Evolutionary conservation across 148 eudicot species (phyloP).

Genomic region (Rhododendron griersonianum): DNA sequence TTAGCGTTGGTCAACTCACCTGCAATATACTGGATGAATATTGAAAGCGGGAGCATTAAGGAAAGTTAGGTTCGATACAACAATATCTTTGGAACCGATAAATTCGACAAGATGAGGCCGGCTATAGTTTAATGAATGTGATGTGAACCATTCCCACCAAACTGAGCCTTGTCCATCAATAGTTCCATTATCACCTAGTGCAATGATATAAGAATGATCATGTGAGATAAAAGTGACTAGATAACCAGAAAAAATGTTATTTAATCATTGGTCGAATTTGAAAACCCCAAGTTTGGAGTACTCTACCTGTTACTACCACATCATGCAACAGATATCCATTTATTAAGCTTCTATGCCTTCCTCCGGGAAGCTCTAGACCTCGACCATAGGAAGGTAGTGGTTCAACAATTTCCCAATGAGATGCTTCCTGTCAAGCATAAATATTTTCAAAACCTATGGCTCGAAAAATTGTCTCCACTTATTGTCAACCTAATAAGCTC

Average conservation of each 20-base stretch:
- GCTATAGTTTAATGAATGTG: slow-evolving; percentile 38
- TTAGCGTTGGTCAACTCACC: slow-evolving; percentile 22
- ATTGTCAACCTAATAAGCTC: not conserved
- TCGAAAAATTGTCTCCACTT: not conserved
- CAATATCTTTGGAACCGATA: slow-evolving; percentile 33
- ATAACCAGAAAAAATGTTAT: not conserved
- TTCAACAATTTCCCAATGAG: slow-evolving; percentile 38
- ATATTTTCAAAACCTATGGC: not conserved
- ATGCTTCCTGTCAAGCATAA: slow-evolving; percentile 14
- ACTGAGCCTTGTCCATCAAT: slow-evolving; percentile 52
- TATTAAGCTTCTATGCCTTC: slow-evolving; percentile 43
- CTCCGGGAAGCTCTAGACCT: slow-evolving; percentile 39
- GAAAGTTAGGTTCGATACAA: slow-evolving; percentile 49
- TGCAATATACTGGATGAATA: slow-evolving; percentile 52
- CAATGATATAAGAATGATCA: not conserved
- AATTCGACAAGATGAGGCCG: slow-evolving; percentile 59
- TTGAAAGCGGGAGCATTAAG: slow-evolving; percentile 45
- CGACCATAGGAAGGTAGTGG: slow-evolving; percentile 56
- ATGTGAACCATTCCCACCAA: slow-evolving; percentile 48
- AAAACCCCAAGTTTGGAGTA: not conserved
- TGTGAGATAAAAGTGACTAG: not conserved
- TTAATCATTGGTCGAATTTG: not conserved
- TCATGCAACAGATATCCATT: slow-evolving; percentile 44
- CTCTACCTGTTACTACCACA: slow-evolving; percentile 50
- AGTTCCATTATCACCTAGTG: slow-evolving; percentile 52